Base-by-base conservation (phyloP, 2,329 filamentous ascomycete genomes). In the Ascomycota sp. region DNA sequence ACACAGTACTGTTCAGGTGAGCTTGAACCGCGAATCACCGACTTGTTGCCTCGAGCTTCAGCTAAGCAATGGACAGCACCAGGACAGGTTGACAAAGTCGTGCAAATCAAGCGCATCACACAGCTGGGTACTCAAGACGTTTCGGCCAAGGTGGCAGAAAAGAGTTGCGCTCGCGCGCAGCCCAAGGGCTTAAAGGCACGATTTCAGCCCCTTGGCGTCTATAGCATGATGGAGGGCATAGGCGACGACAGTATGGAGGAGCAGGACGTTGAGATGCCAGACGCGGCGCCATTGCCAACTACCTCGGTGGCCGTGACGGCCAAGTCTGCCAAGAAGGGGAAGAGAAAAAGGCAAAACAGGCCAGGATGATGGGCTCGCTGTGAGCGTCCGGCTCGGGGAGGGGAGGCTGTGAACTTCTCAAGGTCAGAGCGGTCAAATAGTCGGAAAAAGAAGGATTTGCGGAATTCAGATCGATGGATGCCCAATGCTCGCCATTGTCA, bases 121-220 rank as follows among this genome's bases (percentile, higher is more conserved):
- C 58, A 63, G 25, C 53, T 80, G 13, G 48, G 56, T n/a, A 47
- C 62, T 43, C 37, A 51, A 7, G 25, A 26, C n/a, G 15, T 13
- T 40, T 47, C 37, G 33, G 21, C 33, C 32, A 17, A 33, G n/a
- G 33, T 32, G 8, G 59, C 56, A 15, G 52, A 63, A 4, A 55
- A 62, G 33, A 67, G 57, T 34, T 47, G 60, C 2, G 56, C 69
- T 29, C 65, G 73, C 34, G 57, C 65, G 27, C 78, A 83, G 46
- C 75, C 78, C 2, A 60, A 65, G 41, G 74, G 70, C 6, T 53
- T 85, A 31, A 69, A 63, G 41, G 65, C 72, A 49, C 67, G 76
- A 22, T 82, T 67, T 48, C 63, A 63, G 31, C 76, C 77, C 1
- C 65, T 75, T 27, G 77, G 77, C 20, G 57, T 67, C 26, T 43